Conservation (phyloP, 345 rosid species). For the Eucalyptus regnans region DNA sequence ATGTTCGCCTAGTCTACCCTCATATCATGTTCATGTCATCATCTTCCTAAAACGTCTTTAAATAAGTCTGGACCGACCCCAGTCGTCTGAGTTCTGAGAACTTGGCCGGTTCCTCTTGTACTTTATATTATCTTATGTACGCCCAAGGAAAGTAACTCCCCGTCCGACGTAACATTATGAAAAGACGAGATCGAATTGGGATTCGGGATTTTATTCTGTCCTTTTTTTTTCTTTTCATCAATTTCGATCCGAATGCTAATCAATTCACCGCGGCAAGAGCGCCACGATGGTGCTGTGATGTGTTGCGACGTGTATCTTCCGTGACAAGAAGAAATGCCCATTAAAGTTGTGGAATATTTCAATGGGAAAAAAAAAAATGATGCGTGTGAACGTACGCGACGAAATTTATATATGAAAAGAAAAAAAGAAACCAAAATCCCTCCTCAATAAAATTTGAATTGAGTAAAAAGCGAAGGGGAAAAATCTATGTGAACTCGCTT, state of each 20-base stretch:
- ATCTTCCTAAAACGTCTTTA: background rate
- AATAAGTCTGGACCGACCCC: background rate
- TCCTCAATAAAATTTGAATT: too few species aligned
- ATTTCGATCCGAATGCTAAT: background rate
- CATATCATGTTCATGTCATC: background rate
- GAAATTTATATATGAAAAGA: too few species aligned
- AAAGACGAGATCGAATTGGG: background rate
- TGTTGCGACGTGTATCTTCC: background rate
- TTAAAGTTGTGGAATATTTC: background rate
- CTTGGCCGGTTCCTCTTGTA: background rate
- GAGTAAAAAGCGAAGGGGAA: too few species aligned
- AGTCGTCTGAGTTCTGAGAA: background rate
- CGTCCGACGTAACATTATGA: background rate
- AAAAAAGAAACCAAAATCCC: too few species aligned
- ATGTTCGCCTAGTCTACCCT: background rate
- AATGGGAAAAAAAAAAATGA: background rate
- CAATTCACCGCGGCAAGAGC: background rate
- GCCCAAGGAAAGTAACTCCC: background rate
- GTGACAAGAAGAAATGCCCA: background rate
- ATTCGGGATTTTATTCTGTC: background rate
- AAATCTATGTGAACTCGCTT: too few species aligned
- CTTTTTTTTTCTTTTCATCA: background rate
- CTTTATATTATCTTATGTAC: background rate
- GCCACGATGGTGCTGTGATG: background rate
- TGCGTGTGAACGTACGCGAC: rapidly evolving